Evolutionary conservation across 164 flowering plant genomes (phyloP).

Genomic region (Saururus chinensis): DNA sequence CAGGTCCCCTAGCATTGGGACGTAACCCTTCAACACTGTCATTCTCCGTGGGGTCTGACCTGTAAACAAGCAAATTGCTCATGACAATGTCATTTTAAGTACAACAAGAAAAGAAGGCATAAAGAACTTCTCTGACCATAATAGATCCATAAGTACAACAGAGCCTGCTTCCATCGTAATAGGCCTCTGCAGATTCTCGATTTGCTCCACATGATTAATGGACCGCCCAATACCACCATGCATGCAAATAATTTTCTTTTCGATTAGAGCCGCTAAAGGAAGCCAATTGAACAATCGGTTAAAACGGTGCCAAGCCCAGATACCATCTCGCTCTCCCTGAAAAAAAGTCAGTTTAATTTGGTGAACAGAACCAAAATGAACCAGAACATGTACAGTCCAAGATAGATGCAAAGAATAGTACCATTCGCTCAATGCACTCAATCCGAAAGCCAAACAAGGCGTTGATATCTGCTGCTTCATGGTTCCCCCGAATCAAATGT

Average conservation of each 20-base stretch:
- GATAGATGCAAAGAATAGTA: slow-evolving; percentile 15
- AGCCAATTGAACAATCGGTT: slow-evolving; percentile 96
- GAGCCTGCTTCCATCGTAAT: slow-evolving; percentile 99
- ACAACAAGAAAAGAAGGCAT: background rate
- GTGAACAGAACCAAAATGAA: slow-evolving; percentile 1
- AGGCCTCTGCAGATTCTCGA: slow-evolving; percentile 91
- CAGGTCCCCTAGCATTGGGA: slow-evolving; percentile 99
- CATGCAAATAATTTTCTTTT: slow-evolving; percentile 99
- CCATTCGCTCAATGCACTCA: slow-evolving; percentile 99
- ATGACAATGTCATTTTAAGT: background rate
- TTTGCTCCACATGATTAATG: slow-evolving; percentile 93
- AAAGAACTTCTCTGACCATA: slow-evolving; percentile 52
- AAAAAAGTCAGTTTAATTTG: slow-evolving; percentile 7
- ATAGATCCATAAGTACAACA: slow-evolving; percentile 93
- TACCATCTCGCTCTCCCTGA: slow-evolving; percentile 99
- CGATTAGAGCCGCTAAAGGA: slow-evolving; percentile 94
- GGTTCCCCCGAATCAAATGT: slow-evolving; percentile 98
- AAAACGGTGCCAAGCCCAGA: slow-evolving; percentile 98
- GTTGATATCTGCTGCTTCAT: slow-evolving; percentile 99
- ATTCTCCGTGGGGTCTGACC: slow-evolving; percentile 99
- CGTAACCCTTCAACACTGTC: slow-evolving; percentile 99
- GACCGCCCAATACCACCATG: slow-evolving; percentile 99
- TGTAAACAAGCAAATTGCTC: slow-evolving; percentile 13
- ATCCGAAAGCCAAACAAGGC: slow-evolving; percentile 98
- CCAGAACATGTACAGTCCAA: background rate